Conservation (phyloP, 2,329 filamentous ascomycete genomes). For the Fusarium verticillioides region DNA sequence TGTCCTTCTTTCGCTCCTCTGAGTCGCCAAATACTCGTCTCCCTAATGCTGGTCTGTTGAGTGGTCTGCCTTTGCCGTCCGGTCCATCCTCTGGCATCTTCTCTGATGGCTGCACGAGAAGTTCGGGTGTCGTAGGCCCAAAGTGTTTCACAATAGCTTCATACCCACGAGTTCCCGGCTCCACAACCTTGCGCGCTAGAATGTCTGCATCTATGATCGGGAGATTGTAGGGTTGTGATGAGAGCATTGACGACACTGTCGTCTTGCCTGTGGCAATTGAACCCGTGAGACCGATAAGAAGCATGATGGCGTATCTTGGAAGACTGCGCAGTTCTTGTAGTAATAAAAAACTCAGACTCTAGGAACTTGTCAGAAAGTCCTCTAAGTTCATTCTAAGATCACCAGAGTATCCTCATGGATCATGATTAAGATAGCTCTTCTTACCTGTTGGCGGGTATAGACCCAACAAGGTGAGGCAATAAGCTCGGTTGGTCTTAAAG, state of each 20-base stretch:
- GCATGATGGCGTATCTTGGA: slow-evolving; percentile 65
- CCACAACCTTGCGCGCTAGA: slow-evolving; percentile 91
- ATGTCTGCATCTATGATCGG: slow-evolving; percentile 95
- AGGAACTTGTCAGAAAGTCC: background rate
- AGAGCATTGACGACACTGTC: slow-evolving; percentile 87
- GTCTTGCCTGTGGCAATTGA: slow-evolving; percentile 99
- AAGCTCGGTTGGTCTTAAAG: background rate
- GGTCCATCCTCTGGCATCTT: slow-evolving; percentile 65
- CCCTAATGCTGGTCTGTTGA: slow-evolving; percentile 89
- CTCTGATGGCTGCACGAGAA: slow-evolving; percentile 72
- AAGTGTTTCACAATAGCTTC: slow-evolving; percentile 85
- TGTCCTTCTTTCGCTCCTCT: slow-evolving; percentile 75
- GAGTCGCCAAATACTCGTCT: slow-evolving; percentile 85
- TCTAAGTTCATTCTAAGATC: background rate
- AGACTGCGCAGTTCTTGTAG: background rate
- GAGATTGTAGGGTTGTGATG: slow-evolving; percentile 81
- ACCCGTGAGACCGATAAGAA: slow-evolving; percentile 94
- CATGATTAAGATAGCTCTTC: background rate
- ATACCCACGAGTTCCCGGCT: slow-evolving; percentile 89
- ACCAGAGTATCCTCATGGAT: background rate
- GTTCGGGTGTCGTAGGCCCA: slow-evolving; percentile 82
- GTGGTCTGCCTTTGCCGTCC: slow-evolving; percentile 72
- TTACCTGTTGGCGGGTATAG: background rate
- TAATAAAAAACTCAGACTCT: background rate
- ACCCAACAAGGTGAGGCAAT: background rate